A percentile compares a stretch with the other conserved stretches of the same genome.
Conservation (phyloP, 2,329 filamentous ascomycete genomes). For the Orbilia ellipsospora region DNA sequence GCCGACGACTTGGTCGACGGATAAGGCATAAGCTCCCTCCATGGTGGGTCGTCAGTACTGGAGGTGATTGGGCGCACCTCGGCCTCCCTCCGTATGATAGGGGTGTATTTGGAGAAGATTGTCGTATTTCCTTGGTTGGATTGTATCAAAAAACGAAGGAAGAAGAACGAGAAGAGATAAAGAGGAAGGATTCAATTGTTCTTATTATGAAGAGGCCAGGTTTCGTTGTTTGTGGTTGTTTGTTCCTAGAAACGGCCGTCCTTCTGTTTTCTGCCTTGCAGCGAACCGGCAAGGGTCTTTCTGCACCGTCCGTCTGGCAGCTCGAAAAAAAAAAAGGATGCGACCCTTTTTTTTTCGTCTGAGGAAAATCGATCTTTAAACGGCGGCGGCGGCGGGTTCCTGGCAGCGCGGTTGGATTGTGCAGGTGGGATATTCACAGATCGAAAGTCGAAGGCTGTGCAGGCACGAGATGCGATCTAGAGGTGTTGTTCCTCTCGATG, state of each 20-base stretch:
- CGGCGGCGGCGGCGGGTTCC: background rate
- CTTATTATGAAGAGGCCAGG: constrained; percentile 35
- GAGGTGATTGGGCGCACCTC: constrained; percentile 12
- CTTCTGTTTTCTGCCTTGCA: background rate
- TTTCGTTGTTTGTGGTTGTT: constrained; percentile 23
- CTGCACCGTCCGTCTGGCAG: no score
- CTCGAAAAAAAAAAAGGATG: constrained; percentile 15
- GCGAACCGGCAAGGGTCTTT: constrained; percentile 17
- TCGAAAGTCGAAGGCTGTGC: background rate
- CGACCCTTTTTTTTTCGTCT: constrained; percentile 7
- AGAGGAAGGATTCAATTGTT: background rate
- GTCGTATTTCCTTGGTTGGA: background rate
- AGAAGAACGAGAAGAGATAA: constrained; percentile 2
- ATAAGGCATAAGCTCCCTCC: constrained; percentile 73
- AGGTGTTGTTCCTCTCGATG: background rate
- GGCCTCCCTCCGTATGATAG: constrained; percentile 59
- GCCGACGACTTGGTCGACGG: constrained; percentile 70
- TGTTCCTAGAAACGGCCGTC: no score
- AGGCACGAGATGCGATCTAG: no score
- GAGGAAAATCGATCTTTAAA: no score
- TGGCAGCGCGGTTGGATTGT: background rate
- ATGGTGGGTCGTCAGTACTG: constrained; percentile 63
- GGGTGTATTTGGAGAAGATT: constrained; percentile 14
- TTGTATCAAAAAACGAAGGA: background rate
- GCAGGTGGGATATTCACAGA: constrained; percentile 11